Base-by-base conservation (phyloP, 2,329 filamentous ascomycete species). In the Trichoderma polysporum region DNA sequence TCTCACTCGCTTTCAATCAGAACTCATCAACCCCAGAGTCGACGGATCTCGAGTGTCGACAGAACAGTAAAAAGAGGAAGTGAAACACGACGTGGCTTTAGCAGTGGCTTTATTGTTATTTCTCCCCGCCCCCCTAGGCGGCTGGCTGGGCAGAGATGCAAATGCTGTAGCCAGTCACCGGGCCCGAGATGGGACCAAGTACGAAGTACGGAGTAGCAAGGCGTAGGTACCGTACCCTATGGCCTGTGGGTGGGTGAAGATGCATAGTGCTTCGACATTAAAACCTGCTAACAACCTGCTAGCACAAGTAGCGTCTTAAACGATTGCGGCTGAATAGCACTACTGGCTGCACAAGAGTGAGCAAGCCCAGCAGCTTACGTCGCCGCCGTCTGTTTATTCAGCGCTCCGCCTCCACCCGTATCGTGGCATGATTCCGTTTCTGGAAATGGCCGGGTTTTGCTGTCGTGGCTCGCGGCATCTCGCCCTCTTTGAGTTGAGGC, bases 391-490 rank as follows among this genome's bases (percentile, higher is more conserved):
- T 27, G 60, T 29, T 41, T 63, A 47, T 52, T 52, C 59, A 37
- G 31, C 59, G 22, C 29, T 22, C 49, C 37, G 35, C 52, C 61
- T 58, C 62, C 62, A 58, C 62, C 35, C 39, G 41, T 49, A n/a
- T 58, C 53, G 61, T 58, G 52, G 62, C 53, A 66, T 50, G 62
- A 58, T 58, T 39, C 62, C 62, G 29, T 29, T 50, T 58, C 22
- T 19, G 62, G 62, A 50, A 66, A 52, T 25, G 41, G 29, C 62
- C 62, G 62, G n/a, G 3, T 35, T 47, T 25, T 49, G 57, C 58
- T 35, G 31, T 62, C n/a, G 35, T 45, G 25, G 17, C 25, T 57
- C 22, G 53, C 53, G 33, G 53, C 25, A 31, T 58, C 35, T 39
- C 4, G 15, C 33, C 15, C 7, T 37, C 13, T n/a, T 25, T 57